Conservation (phyloP, 176 grass and related monocot species). For the Hyparrhenia diplandra region DNA sequence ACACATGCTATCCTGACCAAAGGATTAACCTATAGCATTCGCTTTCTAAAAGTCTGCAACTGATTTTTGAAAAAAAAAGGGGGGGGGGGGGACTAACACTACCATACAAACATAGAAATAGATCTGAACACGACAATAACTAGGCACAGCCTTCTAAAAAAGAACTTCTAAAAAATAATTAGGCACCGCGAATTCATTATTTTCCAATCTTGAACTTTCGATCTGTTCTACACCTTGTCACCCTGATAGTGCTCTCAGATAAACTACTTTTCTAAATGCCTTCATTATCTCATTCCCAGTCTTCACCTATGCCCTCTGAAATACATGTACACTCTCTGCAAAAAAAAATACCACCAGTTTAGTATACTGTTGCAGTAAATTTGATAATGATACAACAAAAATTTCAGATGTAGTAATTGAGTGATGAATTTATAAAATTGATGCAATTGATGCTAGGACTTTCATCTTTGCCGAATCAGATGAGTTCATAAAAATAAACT, state of each 20-base stretch:
- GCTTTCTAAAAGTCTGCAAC: neutral
- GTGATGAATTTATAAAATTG: neutral
- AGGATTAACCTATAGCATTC: neutral
- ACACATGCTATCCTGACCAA: neutral
- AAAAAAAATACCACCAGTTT: neutral
- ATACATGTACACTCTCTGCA: constrained; percentile 57
- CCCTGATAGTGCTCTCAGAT: neutral
- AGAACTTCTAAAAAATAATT: neutral
- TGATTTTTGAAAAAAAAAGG: neutral
- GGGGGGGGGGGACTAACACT: neutral
- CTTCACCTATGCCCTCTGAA: constrained; percentile 62
- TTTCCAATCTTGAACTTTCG: neutral
- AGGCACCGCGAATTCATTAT: neutral
- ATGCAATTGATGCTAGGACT: neutral
- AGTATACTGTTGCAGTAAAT: neutral
- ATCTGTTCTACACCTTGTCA: neutral
- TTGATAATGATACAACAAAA: neutral
- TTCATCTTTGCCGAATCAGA: constrained; percentile 6
- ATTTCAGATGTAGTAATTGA: neutral
- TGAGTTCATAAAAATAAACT: neutral
- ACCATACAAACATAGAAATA: neutral
- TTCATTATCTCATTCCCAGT: neutral
- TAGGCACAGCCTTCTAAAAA: neutral
- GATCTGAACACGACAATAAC: neutral
- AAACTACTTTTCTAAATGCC: constrained; percentile 13